phyloP scores from a whole-genome alignment of 768 basidiomycete genomes.

The Polyporus arcularius region DNA sequence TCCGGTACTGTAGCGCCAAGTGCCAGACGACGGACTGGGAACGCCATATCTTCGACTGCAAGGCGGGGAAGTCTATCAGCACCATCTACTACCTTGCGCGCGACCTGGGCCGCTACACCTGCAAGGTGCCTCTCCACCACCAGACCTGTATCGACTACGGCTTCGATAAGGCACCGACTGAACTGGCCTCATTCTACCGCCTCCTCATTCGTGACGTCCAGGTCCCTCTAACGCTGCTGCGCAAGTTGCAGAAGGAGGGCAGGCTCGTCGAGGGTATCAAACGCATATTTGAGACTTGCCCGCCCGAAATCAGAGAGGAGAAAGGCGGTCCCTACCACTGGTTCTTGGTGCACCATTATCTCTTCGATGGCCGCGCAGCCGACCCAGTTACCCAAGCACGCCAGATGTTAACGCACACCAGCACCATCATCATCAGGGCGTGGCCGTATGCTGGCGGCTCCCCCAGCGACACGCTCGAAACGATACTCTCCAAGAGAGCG shows the following conservation, averaged over 20 bases:
- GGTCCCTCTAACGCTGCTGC: slow-evolving; percentile 21
- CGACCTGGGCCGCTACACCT: slow-evolving; percentile 26
- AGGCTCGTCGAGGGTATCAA: slow-evolving; percentile 37
- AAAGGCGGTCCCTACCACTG: slow-evolving; percentile 37
- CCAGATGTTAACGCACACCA: neutral
- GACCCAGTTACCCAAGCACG: neutral
- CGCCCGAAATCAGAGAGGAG: neutral
- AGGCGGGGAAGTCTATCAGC: slow-evolving; percentile 25
- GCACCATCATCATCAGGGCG: neutral
- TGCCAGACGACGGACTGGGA: slow-evolving; percentile 37
- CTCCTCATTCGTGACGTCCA: slow-evolving; percentile 23
- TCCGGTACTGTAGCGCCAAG: slow-evolving; percentile 35
- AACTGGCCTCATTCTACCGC: slow-evolving; percentile 34
- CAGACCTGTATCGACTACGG: slow-evolving; percentile 40
- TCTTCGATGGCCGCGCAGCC: slow-evolving; percentile 24
- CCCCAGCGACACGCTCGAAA: neutral
- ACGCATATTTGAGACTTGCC: slow-evolving; percentile 20
- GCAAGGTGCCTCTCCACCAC: slow-evolving; percentile 32
- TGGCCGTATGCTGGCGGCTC: neutral
- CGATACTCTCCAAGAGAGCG: no score
- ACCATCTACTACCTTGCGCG: slow-evolving; percentile 36
- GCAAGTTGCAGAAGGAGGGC: slow-evolving; percentile 16
- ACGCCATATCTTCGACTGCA: slow-evolving; percentile 37
- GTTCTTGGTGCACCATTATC: slow-evolving; percentile 37
- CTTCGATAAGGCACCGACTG: slow-evolving; percentile 31